A percentile compares a stretch with the other conserved stretches of the same genome.
Conservation (phyloP, 2,329 filamentous ascomycete genomes). For the Elsinoe necatrix region DNA sequence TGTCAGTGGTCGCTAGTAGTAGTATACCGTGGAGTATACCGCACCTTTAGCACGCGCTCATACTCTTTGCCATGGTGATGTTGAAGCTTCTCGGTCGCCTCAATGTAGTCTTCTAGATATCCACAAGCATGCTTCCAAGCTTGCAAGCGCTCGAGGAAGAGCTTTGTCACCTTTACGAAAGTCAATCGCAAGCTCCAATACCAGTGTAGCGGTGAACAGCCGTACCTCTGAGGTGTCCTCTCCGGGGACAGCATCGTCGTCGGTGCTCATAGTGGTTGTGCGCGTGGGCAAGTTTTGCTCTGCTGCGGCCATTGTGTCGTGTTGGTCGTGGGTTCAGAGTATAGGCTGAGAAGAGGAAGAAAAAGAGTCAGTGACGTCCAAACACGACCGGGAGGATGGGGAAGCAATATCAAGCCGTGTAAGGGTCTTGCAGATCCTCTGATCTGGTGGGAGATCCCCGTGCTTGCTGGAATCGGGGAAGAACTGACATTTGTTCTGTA, state of each 20-base stretch:
- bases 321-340: background rate
- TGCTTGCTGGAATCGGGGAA: background rate
- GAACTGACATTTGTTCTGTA: background rate
- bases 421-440: conserved; percentile 12
- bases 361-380: background rate
- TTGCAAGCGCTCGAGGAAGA: conserved; percentile 78
- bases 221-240: conserved; percentile 42
- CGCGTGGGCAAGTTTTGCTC: conserved; percentile 26
- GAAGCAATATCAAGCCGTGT: conserved; percentile 2
- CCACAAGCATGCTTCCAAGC: conserved; percentile 94
- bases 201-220: background rate
- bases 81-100: conserved; percentile 76
- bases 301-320: conserved; percentile 15
- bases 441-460: conserved; percentile 6
- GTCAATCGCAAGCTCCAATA: background rate
- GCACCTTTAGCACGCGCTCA: conserved; percentile 81
- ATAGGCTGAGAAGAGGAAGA: background rate
- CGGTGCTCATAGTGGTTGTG: conserved; percentile 26
- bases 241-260: conserved; percentile 40
- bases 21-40: conserved; percentile 3
- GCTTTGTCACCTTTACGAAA: conserved; percentile 35
- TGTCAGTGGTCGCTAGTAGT: conserved; percentile 3
- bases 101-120: conserved; percentile 85
- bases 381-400: background rate
- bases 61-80: conserved; percentile 85